These are phyloP conservation scores for Madurella mycetomatis DNA, from an alignment of 2,329 filamentous ascomycete genomes.

Conservation along the genomic window DNA sequence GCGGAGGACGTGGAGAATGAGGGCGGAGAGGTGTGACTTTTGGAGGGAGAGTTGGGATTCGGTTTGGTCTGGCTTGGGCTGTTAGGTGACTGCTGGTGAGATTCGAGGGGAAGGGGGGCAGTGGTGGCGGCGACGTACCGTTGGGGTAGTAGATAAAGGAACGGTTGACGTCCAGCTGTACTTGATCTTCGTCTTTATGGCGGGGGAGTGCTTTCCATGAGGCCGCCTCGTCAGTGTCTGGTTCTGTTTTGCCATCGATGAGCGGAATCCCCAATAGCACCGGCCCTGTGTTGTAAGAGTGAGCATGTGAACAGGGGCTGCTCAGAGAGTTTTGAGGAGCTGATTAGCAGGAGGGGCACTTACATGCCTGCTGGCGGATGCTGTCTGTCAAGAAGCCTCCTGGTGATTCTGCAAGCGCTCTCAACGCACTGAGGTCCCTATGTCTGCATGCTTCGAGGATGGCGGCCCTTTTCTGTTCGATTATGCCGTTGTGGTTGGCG, in stretches of 20 bases:
- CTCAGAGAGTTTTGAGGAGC: neutral
- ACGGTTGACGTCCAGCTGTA: conserved; percentile 84
- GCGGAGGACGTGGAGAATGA: conserved; percentile 79
- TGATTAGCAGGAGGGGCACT: conserved; percentile 35
- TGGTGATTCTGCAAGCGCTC: conserved; percentile 54
- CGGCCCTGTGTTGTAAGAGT: conserved; percentile 50
- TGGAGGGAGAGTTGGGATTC: conserved; percentile 63
- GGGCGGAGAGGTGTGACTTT: conserved; percentile 70
- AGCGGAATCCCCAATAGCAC: conserved; percentile 46
- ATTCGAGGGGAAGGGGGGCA: conserved; percentile 3
- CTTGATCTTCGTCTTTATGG: conserved; percentile 89
- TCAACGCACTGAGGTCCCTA: conserved; percentile 53
- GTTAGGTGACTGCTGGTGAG: neutral
- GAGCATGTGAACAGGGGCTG: conserved; percentile 1
- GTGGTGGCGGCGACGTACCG: conserved; percentile 46
- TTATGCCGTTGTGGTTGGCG: neutral
- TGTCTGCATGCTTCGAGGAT: conserved; percentile 58
- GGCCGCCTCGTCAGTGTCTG: conserved; percentile 20
- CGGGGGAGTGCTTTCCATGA: conserved; percentile 60
- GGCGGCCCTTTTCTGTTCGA: conserved; percentile 37
- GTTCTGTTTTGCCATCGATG: conserved; percentile 21
- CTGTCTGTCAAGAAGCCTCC: conserved; percentile 66
- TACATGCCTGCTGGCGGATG: conserved; percentile 73
- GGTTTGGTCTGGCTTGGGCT: conserved; percentile 52
- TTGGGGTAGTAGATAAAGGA: conserved; percentile 97